Percentiles rank a stretch among this genome's conserved stretches.
Evolutionary conservation across 371 early-diverging fungal genomes (phyloP).

Genomic region (Lichtheimia corymbifera): DNA sequence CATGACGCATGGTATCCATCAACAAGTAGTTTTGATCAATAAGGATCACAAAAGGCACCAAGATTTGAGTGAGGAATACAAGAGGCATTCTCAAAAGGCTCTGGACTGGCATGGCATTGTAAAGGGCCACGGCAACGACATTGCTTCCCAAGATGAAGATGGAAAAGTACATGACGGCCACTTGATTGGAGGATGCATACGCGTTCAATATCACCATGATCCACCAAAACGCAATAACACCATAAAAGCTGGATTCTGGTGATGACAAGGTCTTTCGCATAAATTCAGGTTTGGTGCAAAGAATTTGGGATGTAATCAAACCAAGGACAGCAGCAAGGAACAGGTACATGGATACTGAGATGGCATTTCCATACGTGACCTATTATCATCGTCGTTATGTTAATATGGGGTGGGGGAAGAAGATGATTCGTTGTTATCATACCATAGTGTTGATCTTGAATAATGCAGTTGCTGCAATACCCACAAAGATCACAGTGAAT

Average conservation of each 20-base stretch:
- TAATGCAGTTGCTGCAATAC: conserved; percentile 18
- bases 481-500: conserved; percentile 13
- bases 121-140: conserved; percentile 31
- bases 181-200: conserved; percentile 21
- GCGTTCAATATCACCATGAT: conserved; percentile 32
- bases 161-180: conserved; percentile 48
- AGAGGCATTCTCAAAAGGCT: conserved; percentile 30
- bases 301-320: conserved; percentile 23
- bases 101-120: conserved; percentile 26
- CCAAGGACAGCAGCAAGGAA: conserved; percentile 18
- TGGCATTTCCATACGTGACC: conserved; percentile 45
- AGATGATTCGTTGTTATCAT: not conserved
- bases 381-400: conserved; percentile 3
- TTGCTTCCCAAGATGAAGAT: conserved; percentile 42
- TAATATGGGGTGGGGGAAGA: too few relatives aligned
- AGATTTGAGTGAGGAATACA: conserved; percentile 37
- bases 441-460: conserved; percentile 34
- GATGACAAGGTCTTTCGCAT: conserved; percentile 5
- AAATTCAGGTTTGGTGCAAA: conserved; percentile 27
- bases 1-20: conserved; percentile 57
- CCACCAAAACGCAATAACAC: conserved; percentile 55
- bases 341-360: conserved; percentile 20
- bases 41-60: conserved; percentile 46
- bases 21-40: conserved; percentile 44
- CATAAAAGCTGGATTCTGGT: conserved; percentile 28